A percentile compares a stretch with the other conserved stretches of the same genome.
These are phyloP conservation scores for Aspergillus pseudoviridinutans DNA, from an alignment of 2,329 filamentous ascomycete species.

Conservation along the genomic window DNA sequence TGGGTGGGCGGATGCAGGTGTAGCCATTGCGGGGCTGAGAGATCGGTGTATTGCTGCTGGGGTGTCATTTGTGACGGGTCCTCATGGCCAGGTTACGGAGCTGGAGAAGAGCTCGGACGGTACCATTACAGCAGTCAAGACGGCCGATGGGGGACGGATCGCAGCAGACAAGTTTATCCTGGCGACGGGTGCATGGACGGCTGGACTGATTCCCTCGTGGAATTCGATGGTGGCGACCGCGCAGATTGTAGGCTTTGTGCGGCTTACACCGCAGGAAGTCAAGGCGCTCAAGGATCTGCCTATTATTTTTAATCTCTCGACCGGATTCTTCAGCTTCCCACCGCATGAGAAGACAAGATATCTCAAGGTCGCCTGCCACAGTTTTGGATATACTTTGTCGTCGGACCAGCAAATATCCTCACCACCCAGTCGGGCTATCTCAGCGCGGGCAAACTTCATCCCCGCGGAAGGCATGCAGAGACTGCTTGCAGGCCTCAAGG, in stretches of 20 bases:
- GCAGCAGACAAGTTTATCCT: slow-evolving; percentile 67
- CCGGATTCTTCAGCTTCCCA: slow-evolving; percentile 49
- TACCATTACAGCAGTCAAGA: slow-evolving; percentile 54
- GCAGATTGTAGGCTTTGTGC: slow-evolving; percentile 70
- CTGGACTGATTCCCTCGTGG: slow-evolving; percentile 66
- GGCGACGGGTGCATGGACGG: slow-evolving; percentile 81
- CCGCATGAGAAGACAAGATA: slow-evolving; percentile 24
- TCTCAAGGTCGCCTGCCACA: slow-evolving; percentile 64
- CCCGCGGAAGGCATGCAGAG: slow-evolving; percentile 53
- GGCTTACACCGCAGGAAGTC: slow-evolving; percentile 66
- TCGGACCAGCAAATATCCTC: slow-evolving; percentile 15
- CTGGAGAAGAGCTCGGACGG: slow-evolving; percentile 30
- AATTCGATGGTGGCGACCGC: slow-evolving; percentile 73
- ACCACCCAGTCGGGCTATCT: slow-evolving; percentile 15
- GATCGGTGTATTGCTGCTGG: slow-evolving; percentile 21
- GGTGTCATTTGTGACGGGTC: slow-evolving; percentile 23
- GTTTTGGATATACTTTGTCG: slow-evolving; percentile 55
- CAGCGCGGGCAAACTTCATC: slow-evolving; percentile 27
- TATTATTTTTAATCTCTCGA: slow-evolving; percentile 46
- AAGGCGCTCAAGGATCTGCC: slow-evolving; percentile 60
- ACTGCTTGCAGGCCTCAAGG: slow-evolving; percentile 54
- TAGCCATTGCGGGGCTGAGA: slow-evolving; percentile 16
- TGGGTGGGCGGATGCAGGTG: slow-evolving; percentile 27
- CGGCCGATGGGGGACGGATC: slow-evolving; percentile 46
- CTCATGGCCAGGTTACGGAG: slow-evolving; percentile 29